phyloP scores from a whole-genome alignment of 2,329 filamentous ascomycete species.

The Neonectria neomacrospora region DNA sequence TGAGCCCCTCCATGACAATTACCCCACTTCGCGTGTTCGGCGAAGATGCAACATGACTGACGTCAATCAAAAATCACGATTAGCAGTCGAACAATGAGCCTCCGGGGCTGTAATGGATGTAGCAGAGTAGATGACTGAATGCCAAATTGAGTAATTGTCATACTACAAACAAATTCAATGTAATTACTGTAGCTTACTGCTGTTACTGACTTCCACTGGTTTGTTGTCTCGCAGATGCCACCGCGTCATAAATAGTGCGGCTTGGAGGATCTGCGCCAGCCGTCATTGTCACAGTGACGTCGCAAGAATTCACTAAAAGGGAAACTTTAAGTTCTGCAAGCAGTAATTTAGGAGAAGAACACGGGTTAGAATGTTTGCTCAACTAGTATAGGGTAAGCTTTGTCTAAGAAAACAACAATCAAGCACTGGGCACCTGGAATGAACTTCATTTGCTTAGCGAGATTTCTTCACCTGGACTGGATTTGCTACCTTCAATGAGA shows the following conservation, averaged over 20 bases:
- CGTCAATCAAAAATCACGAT: conserved; percentile 13
- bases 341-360: neutral
- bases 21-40: conserved; percentile 19
- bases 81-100: neutral
- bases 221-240: neutral
- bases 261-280: too few species aligned
- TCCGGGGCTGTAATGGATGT: neutral
- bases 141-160: neutral
- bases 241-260: neutral
- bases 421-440: neutral
- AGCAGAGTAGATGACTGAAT: neutral
- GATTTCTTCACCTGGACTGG: neutral
- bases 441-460: neutral
- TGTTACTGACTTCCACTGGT: neutral
- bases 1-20: conserved; percentile 19
- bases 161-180: neutral
- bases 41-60: conserved; percentile 13
- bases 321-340: neutral
- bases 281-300: neutral
- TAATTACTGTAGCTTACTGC: neutral
- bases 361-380: neutral
- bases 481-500: neutral
- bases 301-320: neutral
- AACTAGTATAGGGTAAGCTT: neutral
- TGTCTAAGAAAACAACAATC: neutral